phyloP scores from a whole-genome alignment of 495 filamentous ascomycete species.

The Penicillium lividum region DNA sequence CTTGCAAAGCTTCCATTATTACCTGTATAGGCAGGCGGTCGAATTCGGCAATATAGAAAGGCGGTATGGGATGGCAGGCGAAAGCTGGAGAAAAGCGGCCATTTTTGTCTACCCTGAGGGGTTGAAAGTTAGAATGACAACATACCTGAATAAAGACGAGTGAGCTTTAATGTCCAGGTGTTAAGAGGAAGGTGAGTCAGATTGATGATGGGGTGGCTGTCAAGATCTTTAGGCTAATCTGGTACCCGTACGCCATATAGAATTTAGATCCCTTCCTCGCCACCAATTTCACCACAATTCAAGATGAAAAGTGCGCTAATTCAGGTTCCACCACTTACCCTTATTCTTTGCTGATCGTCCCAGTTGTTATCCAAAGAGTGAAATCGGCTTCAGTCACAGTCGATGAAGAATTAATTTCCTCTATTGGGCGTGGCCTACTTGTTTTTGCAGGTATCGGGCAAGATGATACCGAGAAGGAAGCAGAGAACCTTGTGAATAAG shows the following conservation, averaged over 20 bases:
- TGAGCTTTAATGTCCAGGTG: not conserved
- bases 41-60: not conserved
- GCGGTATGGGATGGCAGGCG: not conserved
- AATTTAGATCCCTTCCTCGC: not conserved
- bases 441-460: slow-evolving; percentile 90
- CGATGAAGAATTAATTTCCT: slow-evolving; percentile 85
- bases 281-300: not conserved
- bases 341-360: slow-evolving; percentile 9
- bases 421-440: slow-evolving; percentile 85
- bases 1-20: slow-evolving; percentile 31
- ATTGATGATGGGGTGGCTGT: not conserved
- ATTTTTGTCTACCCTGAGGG: too few relatives aligned
- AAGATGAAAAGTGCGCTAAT: slow-evolving; percentile 50
- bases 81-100: not conserved
- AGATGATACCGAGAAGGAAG: slow-evolving; percentile 87
- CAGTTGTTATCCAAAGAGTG: slow-evolving; percentile 92
- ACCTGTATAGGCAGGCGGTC: slow-evolving; percentile 33
- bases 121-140: not conserved
- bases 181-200: not conserved
- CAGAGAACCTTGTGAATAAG: slow-evolving; percentile 77
- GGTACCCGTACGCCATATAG: not conserved
- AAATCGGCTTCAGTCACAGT: slow-evolving; percentile 98
- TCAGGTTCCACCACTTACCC: not conserved
- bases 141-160: not conserved
- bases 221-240: not conserved